Conservation (phyloP, 1,284 basidiomycete genomes). For the Sanghuangporus baumii region DNA sequence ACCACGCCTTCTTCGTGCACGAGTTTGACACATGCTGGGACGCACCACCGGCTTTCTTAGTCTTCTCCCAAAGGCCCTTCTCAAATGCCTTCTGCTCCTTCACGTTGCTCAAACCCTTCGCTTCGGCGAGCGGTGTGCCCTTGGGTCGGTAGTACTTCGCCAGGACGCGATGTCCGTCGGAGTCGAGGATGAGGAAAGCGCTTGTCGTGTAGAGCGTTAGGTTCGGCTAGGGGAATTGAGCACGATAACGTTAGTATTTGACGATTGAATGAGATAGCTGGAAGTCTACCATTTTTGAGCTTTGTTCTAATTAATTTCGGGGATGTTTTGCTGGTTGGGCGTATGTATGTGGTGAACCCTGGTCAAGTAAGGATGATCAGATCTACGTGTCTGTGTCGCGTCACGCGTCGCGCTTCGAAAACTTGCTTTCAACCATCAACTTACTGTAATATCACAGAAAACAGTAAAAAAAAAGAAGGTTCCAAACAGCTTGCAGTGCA, state of each 20-base stretch:
- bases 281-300: not conserved
- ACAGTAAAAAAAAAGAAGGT: too few relatives aligned
- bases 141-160: slow-evolving; percentile 93
- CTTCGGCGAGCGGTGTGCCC: slow-evolving; percentile 53
- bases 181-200: slow-evolving; percentile 89
- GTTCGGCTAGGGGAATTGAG: slow-evolving; percentile 44
- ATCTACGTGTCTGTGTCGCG: not conserved
- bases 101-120: slow-evolving; percentile 62
- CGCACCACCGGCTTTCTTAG: slow-evolving; percentile 84
- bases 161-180: slow-evolving; percentile 89
- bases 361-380: not conserved
- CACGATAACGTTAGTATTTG: not conserved
- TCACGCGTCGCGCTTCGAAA: not conserved
- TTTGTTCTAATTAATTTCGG: too few relatives aligned
- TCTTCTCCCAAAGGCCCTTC: slow-evolving; percentile 94
- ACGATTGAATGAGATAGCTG: not conserved
- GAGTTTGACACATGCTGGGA: slow-evolving; percentile 18
- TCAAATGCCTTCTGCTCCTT: slow-evolving; percentile 97
- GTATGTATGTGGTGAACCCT: too few relatives aligned
- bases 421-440: too few relatives aligned
- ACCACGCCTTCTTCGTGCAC: too few relatives aligned
- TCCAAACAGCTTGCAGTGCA: too few relatives aligned
- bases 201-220: slow-evolving; percentile 82
- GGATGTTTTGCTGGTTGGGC: too few relatives aligned
- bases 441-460: too few relatives aligned